These are phyloP conservation scores for Catunica adiposa DNA, from an alignment of 2,329 filamentous ascomycete species.

Conservation along the genomic window DNA sequence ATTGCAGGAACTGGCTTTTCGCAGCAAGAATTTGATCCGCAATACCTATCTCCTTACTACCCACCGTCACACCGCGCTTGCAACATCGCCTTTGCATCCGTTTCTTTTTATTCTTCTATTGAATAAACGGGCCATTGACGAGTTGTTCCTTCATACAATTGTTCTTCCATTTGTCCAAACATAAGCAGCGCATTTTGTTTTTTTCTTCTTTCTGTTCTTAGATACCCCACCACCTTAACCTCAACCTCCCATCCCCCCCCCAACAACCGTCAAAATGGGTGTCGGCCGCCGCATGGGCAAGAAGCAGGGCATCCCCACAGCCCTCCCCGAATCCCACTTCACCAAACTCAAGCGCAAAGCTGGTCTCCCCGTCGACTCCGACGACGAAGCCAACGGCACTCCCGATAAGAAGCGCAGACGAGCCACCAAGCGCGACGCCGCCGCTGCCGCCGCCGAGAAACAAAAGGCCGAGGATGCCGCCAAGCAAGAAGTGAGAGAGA, in stretches of 20 bases:
- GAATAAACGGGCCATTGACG: not conserved
- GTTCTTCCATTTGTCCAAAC: too few species aligned
- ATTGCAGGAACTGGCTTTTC: not conserved
- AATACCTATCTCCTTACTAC: not conserved
- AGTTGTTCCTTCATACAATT: too few species aligned
- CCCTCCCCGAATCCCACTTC: slow-evolving; percentile 64
- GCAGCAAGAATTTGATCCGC: slow-evolving; percentile 7
- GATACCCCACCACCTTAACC: not conserved
- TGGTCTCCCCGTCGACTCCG: slow-evolving; percentile 44
- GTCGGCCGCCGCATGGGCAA: slow-evolving; percentile 83
- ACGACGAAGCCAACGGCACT: slow-evolving; percentile 21
- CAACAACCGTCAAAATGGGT: slow-evolving; percentile 50
- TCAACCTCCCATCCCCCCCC: not conserved
- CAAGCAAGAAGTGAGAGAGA: slow-evolving; percentile 19
- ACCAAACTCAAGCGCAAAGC: slow-evolving; percentile 75
- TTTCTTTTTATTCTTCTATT: not conserved
- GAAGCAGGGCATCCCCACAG: slow-evolving; percentile 77
- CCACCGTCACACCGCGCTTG: too few species aligned
- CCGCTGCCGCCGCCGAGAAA: slow-evolving; percentile 17
- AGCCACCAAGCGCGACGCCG: slow-evolving; percentile 21
- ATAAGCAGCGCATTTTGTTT: not conserved
- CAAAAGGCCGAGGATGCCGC: slow-evolving; percentile 17
- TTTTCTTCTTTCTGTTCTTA: not conserved
- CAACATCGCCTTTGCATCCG: too few species aligned
- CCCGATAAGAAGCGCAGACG: slow-evolving; percentile 46